Evolutionary conservation across 2,329 filamentous ascomycete species (phyloP).

Genomic region (Purpureocillium lavendulum): DNA sequence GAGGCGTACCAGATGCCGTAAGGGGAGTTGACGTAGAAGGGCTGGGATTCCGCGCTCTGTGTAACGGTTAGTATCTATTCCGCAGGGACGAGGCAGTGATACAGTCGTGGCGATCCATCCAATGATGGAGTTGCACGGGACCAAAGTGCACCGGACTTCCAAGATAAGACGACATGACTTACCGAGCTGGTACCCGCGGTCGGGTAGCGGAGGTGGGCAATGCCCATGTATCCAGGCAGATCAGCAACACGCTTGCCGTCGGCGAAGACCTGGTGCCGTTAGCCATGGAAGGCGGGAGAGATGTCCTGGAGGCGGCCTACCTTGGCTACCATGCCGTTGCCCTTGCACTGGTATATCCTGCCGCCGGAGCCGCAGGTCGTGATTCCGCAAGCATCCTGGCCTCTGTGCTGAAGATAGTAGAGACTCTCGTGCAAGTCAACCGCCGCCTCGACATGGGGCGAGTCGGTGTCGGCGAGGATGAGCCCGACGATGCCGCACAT

Average conservation of each 20-base stretch:
- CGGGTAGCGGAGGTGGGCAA: slow-evolving; percentile 81
- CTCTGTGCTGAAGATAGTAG: slow-evolving; percentile 61
- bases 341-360: slow-evolving; percentile 82
- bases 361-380: slow-evolving; percentile 64
- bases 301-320: neutral
- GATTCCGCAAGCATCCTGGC: slow-evolving; percentile 85
- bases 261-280: slow-evolving; percentile 53
- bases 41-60: slow-evolving; percentile 73
- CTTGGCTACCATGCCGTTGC: slow-evolving; percentile 62
- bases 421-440: slow-evolving; percentile 62
- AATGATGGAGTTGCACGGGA: too few species aligned
- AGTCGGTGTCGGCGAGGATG: slow-evolving; percentile 2
- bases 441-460: slow-evolving; percentile 32
- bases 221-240: slow-evolving; percentile 65
- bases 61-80: neutral
- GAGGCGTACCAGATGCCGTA: slow-evolving; percentile 58
- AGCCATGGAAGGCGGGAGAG: neutral
- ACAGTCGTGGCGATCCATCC: too few species aligned
- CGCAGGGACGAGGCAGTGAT: too few species aligned
- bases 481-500: slow-evolving; percentile 4
- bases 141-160: too few species aligned
- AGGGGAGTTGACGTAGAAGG: slow-evolving; percentile 79
- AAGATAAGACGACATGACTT: too few species aligned
- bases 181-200: slow-evolving; percentile 68
- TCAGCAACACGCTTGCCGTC: slow-evolving; percentile 62